Evolutionary conservation across 306 rosid genomes (phyloP), one percentile per base, ranked within the genome.

Genomic region (Casuarina equisetifolia): DNA sequence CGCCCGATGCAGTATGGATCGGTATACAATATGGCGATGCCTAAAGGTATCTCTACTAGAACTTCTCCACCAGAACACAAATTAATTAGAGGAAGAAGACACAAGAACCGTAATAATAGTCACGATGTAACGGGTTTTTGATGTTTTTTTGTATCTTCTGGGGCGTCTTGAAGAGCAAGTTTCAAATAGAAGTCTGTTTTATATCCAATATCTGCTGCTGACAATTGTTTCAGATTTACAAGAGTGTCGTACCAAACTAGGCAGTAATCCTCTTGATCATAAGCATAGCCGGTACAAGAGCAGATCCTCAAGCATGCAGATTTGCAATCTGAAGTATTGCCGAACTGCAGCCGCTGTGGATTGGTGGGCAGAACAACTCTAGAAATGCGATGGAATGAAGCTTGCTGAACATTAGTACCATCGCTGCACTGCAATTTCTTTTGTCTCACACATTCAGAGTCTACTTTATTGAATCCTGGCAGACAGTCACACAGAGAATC

Each of bases 221-320:
- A 44, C 72, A 51, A 20, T 40, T 73, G 77, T 46, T 46, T 83
- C 1, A 75, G 54, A 70, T 11, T 55, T 3, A 39, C 48, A 0
- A 79, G 7, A 0, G 0, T 20, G 12, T 0, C 9, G 46, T 63
- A 1, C 2, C 1, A 32, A 25, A 25, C 32, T 25, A 25, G 4
- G 55, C 83, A 83, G 40, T 3, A 10, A 58, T 55, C 0, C 1
- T 2, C 3, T 6, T 13, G 2, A 13, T 72, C 19, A 54, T 71
- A 83, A 49, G 76, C 73, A 35, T 76, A 83, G 40, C 54, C 82
- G 0, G 20, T 16, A 50, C 82, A 71, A 20, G 77, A 58, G 19
- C 82, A 82, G 9, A 32, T 74, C 12, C 6, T 51, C 0, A 42
- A 61, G 61, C 82, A 82, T 48, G 7, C 6, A 5, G n/a, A 25